Evolutionary conservation across 495 filamentous ascomycete genomes (phyloP), one percentile per base, ranked within the genome.

Genomic region (Aspergillus diversus): DNA sequence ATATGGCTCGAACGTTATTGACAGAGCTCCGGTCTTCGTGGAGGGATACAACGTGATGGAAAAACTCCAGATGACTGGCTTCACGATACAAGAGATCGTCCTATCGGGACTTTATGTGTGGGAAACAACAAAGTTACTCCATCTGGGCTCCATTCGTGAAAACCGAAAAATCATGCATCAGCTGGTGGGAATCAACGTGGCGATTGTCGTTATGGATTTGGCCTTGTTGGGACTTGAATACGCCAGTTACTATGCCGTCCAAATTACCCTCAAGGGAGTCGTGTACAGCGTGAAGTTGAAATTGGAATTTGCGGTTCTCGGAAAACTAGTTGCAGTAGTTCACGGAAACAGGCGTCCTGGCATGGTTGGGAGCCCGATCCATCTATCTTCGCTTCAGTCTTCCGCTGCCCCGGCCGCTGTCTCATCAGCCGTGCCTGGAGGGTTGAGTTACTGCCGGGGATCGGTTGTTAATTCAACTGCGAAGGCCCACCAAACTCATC

Each of bases 211-310:
- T 5, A 79, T 85, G 80, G 82, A 85, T 61, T 51, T 84, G 39
- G 57, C 75, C 16, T 66, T 85, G 27, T 65, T 89, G 15, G 70
- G 71, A 0, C 60, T 83, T 57, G 82, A 89, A 60, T 85, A 81
- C 64, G 71, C 80, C 7, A 75, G 76, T 58, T 66, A 76, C n/a
- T 87, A 84, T 64, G 76, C 81, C 4, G 73, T 86, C 37, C 81
- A 88, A 65, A 84, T 81, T 16, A 81, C 78, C 3, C 73, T 84
- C 46, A 88, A 88, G 71, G 80, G 76, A 5, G 78, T 83, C 61
- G 69, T 87, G 4, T 89, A 88, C 73, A 87, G 86, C 73, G 73
- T 89, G 57, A 89, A 89, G 67, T 73, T 89, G 39, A 88, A 88
- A 69, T 74, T 87, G 13, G 87, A 89, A 69, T 85, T 86, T 59